phyloP scores from a whole-genome alignment of 179 eudicot genomes.

The Carnegiea gigantea region DNA sequence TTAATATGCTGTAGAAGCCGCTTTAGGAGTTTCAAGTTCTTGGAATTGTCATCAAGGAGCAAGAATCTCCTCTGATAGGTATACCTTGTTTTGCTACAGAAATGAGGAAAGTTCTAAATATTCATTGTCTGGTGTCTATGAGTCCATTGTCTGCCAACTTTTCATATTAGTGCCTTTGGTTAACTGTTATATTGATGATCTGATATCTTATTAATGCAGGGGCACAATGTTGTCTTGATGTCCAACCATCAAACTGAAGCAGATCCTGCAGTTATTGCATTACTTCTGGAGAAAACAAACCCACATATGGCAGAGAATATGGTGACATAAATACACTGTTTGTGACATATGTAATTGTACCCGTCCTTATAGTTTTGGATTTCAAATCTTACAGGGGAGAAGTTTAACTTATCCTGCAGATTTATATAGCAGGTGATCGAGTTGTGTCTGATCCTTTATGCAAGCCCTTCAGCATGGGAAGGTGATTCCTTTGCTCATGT shows the following conservation, averaged over 20 bases:
- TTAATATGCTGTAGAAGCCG: not conserved
- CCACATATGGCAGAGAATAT: conserved; percentile 68
- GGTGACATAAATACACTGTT: conserved; percentile 43
- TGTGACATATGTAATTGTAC: conserved; percentile 19
- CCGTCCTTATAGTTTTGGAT: conserved; percentile 6
- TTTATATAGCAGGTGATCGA: conserved; percentile 92
- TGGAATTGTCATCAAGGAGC: not conserved
- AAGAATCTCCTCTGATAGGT: not conserved
- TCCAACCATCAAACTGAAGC: conserved; percentile 99
- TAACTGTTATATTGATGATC: too few relatives aligned
- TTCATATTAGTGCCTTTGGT: not conserved
- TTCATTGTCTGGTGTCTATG: too few relatives aligned
- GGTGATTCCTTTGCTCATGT: conserved; percentile 43
- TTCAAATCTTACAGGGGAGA: conserved; percentile 24
- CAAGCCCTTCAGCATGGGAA: conserved; percentile 99
- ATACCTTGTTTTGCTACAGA: not conserved
- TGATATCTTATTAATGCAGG: conserved; percentile 44
- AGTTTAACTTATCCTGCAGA: conserved; percentile 54
- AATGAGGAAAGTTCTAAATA: not conserved
- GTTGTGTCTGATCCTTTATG: conserved; percentile 94
- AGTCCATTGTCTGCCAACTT: not conserved
- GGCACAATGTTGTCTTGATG: conserved; percentile 85
- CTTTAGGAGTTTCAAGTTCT: not conserved
- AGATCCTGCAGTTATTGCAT: conserved; percentile 92
- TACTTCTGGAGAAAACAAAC: conserved; percentile 74